These are phyloP conservation scores for Candida ipomoeae DNA, from an alignment of 805 yeast species.

Conservation along the genomic window DNA sequence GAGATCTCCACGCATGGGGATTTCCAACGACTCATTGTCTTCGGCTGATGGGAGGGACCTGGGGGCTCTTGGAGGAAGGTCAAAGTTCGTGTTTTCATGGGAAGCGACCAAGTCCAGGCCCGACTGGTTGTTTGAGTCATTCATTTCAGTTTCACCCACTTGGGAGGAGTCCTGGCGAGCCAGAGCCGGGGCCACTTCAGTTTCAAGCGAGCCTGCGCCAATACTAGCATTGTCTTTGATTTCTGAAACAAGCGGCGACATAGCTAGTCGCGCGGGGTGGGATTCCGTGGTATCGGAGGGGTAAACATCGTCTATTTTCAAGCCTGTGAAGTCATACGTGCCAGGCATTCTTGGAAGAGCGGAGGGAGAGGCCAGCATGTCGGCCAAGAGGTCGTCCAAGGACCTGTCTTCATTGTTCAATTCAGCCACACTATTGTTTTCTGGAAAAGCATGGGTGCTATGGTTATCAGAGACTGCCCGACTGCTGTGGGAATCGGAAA, in stretches of 20 bases:
- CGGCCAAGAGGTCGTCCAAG: background rate
- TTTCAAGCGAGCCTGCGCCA: background rate
- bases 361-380: slow-evolving; percentile 6
- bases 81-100: background rate
- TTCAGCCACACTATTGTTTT: background rate
- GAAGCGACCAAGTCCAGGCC: background rate
- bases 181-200: background rate
- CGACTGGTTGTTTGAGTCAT: background rate
- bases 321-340: slow-evolving; percentile 44
- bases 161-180: background rate
- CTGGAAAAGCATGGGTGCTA: background rate
- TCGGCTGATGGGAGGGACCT: background rate
- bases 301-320: slow-evolving; percentile 19
- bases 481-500: background rate
- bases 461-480: background rate
- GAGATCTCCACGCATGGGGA: slow-evolving; percentile 15
- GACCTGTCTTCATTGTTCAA: background rate
- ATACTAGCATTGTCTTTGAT: background rate
- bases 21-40: slow-evolving; percentile 8
- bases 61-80: background rate
- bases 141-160: background rate
- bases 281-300: background rate
- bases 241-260: background rate
- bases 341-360: slow-evolving; percentile 42
- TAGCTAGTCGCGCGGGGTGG: background rate